Evolutionary conservation across 805 yeast genomes (phyloP), one percentile per base, ranked within the genome.

Genomic region (Priceomyces carsonii): DNA sequence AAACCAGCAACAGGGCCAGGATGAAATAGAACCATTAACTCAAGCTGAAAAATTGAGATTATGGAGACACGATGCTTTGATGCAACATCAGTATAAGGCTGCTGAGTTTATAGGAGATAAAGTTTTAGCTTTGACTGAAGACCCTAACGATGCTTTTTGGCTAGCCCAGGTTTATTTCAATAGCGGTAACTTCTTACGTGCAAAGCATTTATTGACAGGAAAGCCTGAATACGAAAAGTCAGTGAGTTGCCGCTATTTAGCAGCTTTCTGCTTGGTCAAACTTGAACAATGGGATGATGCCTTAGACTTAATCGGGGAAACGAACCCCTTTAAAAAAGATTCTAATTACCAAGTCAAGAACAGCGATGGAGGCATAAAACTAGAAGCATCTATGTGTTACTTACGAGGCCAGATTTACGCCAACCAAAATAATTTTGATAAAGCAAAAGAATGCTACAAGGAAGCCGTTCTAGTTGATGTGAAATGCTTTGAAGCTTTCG

Each of bases 71-170:
- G 96, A 89, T 53, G 95, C 99, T 0, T 59, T 85, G 38, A 80
- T 85, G 82, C 95, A 90, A 49, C 97, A 90, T 56, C 95, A 89
- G 43, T 86, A 86, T 57, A 73, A 73, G 28, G 87, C 97, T 0
- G 97, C 98, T 0, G 91, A 84, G 49, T 88, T 80, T 55, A 76
- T 93, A 18, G 98, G 96, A 10, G 96, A 93, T 62, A 91, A 90
- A 50, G 86, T 93, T 6, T 71, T 87, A 26, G 77, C 89, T 1
- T 63, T 93, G 41, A 89, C 97, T 0, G 73, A 74, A 40, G 96
- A 90, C 53, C 85, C 96, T 9, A 86, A 83, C 51, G 98, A 91
- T 56, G 96, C 96, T 8, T 91, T 88, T 59, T 90, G 97, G 96
- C 69, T 91, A 19, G 96, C 96, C 0, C 96, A 91, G 63, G 95